Evolutionary conservation across 495 filamentous ascomycete genomes (phyloP).

Genomic region (Annulohypoxylon moriforme): DNA sequence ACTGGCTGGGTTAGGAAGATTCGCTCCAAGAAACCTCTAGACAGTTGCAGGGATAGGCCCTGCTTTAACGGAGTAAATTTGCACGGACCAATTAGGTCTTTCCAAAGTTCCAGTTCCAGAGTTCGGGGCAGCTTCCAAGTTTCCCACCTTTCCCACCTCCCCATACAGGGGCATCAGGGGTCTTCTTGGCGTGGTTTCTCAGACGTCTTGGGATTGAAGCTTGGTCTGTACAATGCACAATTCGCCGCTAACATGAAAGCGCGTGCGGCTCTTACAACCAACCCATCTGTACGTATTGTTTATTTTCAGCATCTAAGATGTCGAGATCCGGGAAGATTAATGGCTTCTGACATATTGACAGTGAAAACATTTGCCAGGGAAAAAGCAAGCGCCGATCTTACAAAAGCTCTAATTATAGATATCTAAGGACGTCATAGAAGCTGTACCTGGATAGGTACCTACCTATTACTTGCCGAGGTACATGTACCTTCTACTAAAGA

Average conservation of each 20-base stretch:
- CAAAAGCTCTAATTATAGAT: conserved; percentile 36
- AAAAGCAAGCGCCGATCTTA: conserved; percentile 18
- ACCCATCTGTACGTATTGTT: conserved; percentile 2
- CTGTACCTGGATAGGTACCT: background rate
- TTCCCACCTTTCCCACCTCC: no score
- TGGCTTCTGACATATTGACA: background rate
- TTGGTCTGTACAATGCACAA: conserved; percentile 30
- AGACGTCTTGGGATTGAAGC: conserved; percentile 46
- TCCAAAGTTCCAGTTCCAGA: conserved; percentile 22
- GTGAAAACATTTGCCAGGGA: conserved; percentile 19
- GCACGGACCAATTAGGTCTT: conserved; percentile 20
- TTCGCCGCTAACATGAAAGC: conserved; percentile 4
- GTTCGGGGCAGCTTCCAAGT: conserved; percentile 1
- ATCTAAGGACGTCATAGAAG: background rate
- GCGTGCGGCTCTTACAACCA: conserved; percentile 36
- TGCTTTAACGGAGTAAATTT: background rate
- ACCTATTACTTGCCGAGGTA: background rate
- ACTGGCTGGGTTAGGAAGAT: background rate
- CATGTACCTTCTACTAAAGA: background rate
- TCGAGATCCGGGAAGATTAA: conserved; percentile 6
- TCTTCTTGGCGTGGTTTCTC: conserved; percentile 40
- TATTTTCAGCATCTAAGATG: conserved; percentile 15
- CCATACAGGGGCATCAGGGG: conserved; percentile 42
- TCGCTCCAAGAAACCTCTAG: background rate
- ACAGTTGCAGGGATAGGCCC: background rate